phyloP scores from a whole-genome alignment of 805 yeast genomes.

The Candida xyloterini region DNA sequence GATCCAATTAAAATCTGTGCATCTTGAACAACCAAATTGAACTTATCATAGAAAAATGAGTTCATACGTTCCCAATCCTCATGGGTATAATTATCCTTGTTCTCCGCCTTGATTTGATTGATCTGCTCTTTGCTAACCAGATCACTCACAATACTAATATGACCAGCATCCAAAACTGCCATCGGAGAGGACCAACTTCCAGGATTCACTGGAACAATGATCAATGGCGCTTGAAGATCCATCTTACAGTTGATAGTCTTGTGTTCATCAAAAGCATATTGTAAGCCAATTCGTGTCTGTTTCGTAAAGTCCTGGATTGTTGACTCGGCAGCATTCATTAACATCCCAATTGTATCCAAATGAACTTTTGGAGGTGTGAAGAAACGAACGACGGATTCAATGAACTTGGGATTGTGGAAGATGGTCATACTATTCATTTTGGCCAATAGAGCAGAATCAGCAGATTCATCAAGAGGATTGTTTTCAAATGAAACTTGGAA shows the following conservation, averaged over 20 bases:
- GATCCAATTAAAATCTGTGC: constrained; percentile 90
- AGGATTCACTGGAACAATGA: constrained; percentile 82
- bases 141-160: constrained; percentile 78
- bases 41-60: constrained; percentile 86
- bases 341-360: constrained; percentile 82
- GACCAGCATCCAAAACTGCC: constrained; percentile 93
- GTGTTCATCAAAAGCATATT: constrained; percentile 92
- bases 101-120: constrained; percentile 64
- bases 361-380: constrained; percentile 87
- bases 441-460: constrained; percentile 74
- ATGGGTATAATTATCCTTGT: constrained; percentile 47
- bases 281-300: constrained; percentile 88
- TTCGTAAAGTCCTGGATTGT: constrained; percentile 88
- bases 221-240: constrained; percentile 91
- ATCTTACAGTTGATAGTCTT: constrained; percentile 81
- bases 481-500: constrained; percentile 79
- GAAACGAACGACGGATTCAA: constrained; percentile 70
- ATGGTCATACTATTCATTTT: constrained; percentile 84
- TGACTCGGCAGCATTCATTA: constrained; percentile 92
- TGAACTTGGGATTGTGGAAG: constrained; percentile 79
- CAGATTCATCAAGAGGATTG: constrained; percentile 79
- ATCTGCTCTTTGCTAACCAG: constrained; percentile 68
- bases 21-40: constrained; percentile 70
- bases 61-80: constrained; percentile 76
- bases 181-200: constrained; percentile 81